Evolutionary conservation across 208 protist species (phyloP).

Genomic region (Novymonas esmeraldas): DNA sequence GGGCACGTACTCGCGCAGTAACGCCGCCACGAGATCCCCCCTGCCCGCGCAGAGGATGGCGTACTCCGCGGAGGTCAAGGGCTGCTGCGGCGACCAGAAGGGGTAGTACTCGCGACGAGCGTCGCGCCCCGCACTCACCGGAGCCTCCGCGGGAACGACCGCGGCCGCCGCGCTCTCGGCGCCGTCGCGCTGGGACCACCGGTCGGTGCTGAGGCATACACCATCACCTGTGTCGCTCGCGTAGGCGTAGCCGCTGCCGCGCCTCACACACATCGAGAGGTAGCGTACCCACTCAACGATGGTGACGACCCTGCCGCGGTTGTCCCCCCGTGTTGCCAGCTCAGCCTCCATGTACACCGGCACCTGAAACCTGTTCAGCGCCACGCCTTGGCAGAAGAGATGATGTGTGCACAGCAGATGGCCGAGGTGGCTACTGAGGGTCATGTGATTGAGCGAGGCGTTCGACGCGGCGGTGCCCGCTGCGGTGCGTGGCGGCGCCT

Average conservation of each 20-base stretch:
- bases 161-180: neutral
- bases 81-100: slow-evolving; percentile 40
- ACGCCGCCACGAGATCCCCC: slow-evolving; percentile 33
- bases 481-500: no score
- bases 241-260: slow-evolving; percentile 9
- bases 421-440: slow-evolving; percentile 14
- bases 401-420: slow-evolving; percentile 20
- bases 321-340: neutral
- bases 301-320: neutral
- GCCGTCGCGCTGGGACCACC: neutral
- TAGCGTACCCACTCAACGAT: slow-evolving; percentile 3
- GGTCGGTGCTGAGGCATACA: neutral
- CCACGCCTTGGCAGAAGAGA: slow-evolving; percentile 30
- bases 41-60: slow-evolving; percentile 66
- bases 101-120: slow-evolving; percentile 8
- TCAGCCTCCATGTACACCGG: slow-evolving; percentile 22
- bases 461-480: neutral
- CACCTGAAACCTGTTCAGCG: slow-evolving; percentile 9
- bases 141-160: no score
- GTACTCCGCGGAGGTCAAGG: slow-evolving; percentile 82
- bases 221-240: slow-evolving; percentile 10
- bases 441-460: no score
- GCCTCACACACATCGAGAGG: neutral
- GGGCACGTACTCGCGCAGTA: slow-evolving; percentile 61
- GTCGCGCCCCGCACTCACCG: neutral